A percentile compares a stretch with the other conserved stretches of the same genome.
Evolutionary conservation across 2,329 filamentous ascomycete genomes (phyloP).

Genomic region (Lachnellula subtilissima): DNA sequence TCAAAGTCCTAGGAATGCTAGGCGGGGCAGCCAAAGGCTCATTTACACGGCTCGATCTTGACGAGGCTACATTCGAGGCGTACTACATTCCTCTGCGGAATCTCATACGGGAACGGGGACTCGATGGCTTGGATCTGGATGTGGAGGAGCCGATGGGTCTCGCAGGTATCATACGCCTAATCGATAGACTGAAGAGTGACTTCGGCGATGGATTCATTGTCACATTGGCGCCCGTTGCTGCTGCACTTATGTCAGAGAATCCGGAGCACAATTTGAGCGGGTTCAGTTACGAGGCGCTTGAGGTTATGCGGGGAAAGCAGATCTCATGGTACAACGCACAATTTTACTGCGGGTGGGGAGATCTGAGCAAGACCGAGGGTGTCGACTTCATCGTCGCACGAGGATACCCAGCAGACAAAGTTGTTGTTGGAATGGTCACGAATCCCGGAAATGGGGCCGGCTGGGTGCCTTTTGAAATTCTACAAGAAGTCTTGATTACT

Average conservation of each 20-base stretch:
- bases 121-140: constrained; percentile 73
- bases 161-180: constrained; percentile 58
- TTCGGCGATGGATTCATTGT: constrained; percentile 70
- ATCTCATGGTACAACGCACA: constrained; percentile 88
- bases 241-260: constrained; percentile 56
- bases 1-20: constrained; percentile 82
- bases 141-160: constrained; percentile 75
- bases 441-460: constrained; percentile 69
- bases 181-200: constrained; percentile 62
- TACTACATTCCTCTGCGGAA: constrained; percentile 67
- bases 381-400: constrained; percentile 51
- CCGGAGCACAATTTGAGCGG: constrained; percentile 68
- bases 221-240: constrained; percentile 76
- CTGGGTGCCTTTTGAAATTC: constrained; percentile 54
- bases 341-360: constrained; percentile 82
- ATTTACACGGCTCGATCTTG: constrained; percentile 55
- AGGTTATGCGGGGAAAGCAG: constrained; percentile 57
- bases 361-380: constrained; percentile 36
- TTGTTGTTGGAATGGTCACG: constrained; percentile 79
- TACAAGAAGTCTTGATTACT: constrained; percentile 52
- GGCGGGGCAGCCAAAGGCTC: constrained; percentile 78
- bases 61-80: constrained; percentile 59
- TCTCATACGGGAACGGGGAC: constrained; percentile 53
- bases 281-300: constrained; percentile 73
- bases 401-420: constrained; percentile 67